These are phyloP conservation scores for Barnettozyma pratensis DNA, from an alignment of 805 yeast species.

Conservation along the genomic window DNA sequence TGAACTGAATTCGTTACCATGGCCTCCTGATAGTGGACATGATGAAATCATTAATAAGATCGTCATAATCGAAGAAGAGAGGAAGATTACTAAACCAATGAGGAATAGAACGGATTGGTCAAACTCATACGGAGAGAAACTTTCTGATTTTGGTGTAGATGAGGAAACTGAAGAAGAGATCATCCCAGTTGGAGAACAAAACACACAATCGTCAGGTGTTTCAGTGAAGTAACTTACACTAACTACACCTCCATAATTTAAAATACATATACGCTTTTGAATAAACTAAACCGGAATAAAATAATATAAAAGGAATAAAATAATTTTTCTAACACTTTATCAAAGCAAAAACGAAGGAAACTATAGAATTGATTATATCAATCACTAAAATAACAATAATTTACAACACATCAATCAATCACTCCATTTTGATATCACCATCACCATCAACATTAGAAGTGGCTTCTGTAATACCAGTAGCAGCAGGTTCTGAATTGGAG, in stretches of 20 bases:
- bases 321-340: background rate
- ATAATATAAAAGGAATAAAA: background rate
- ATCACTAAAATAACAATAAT: background rate
- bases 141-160: conserved; percentile 88
- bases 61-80: background rate
- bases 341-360: background rate
- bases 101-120: conserved; percentile 49
- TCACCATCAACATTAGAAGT: conserved; percentile 23
- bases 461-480: conserved; percentile 5
- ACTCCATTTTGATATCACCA: conserved; percentile 29
- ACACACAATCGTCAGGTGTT: background rate
- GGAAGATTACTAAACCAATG: background rate
- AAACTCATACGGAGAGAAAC: conserved; percentile 77
- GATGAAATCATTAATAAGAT: conserved; percentile 23
- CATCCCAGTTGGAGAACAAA: background rate
- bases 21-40: conserved; percentile 89
- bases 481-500: conserved; percentile 6
- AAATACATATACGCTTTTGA: background rate
- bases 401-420: background rate
- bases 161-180: conserved; percentile 35
- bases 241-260: too few species aligned
- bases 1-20: conserved; percentile 58
- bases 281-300: background rate
- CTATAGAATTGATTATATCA: background rate
- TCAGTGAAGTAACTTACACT: background rate